Evolutionary conservation across 1,139 yeast species (phyloP), one percentile per base, ranked within the genome.

Genomic region (Suhomyces bokatorum): DNA sequence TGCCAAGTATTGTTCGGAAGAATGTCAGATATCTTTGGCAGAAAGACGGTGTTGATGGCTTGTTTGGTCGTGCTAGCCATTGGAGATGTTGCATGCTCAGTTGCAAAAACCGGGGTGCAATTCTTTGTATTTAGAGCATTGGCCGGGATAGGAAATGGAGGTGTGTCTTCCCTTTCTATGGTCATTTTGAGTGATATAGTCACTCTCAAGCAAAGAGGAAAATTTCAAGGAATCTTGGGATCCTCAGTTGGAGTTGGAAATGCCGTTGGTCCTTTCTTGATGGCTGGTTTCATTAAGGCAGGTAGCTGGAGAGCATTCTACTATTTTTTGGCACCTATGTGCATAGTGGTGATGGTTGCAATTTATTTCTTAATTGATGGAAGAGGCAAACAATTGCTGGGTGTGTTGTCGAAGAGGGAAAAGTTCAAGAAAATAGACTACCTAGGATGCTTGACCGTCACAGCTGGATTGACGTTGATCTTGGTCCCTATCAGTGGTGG

Each of bases 201-300:
- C 11, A 67, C 75, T 0, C 61, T 71, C 20, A 63, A 69, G 47
- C 69, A 70, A 49, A 59, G 79, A 51, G 73, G 77, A 0, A 73
- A 70, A 49, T 74, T 63, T 51, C 77, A 73, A 52, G 78, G 78
- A 2, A 72, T 73, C 32, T 59, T 79, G 28, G 84, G 83, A 2
- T 60, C 78, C 0, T 63, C 68, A 40, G 70, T 79, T 27, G 83
- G 83, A 0, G 50, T 79, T 10, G 84, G 85, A 2, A 72, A 75
- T 43, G 78, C 78, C 1, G 51, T 76, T 12, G 86, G 85, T 0
- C 86, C 86, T 0, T 70, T 81, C 43, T 58, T 81, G 16, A 80
- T 81, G 47, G 80, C 81, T 26, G 80, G 76, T 0, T 75, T 80
- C 46, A 70, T 77, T 5, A 57, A 67, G 20, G 64, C 67, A 46